These are phyloP conservation scores for Pyrrhoderma noxium DNA, from an alignment of 1,284 basidiomycete species.

Conservation along the genomic window DNA sequence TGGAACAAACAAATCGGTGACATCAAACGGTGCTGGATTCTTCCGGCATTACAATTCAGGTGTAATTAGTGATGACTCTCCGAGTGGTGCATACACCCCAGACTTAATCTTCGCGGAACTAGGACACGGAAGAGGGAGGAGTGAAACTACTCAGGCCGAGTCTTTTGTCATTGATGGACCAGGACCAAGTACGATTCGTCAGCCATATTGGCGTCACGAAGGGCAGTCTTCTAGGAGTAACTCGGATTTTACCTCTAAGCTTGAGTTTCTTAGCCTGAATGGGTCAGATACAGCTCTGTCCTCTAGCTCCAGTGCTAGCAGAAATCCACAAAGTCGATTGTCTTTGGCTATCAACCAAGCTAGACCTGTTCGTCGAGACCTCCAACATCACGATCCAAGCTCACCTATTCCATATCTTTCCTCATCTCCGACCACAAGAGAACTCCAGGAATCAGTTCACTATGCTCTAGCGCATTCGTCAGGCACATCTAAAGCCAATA, in stretches of 20 bases:
- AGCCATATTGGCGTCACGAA: conserved; percentile 7
- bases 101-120: conserved; percentile 71
- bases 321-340: neutral
- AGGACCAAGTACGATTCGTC: conserved; percentile 18
- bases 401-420: conserved; percentile 22
- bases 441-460: conserved; percentile 38
- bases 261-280: conserved; percentile 18
- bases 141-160: conserved; percentile 13
- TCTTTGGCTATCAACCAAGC: conserved; percentile 20
- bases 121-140: conserved; percentile 59
- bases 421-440: conserved; percentile 28
- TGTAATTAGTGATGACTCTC: conserved; percentile 29
- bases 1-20: conserved; percentile 34
- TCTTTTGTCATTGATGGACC: conserved; percentile 7
- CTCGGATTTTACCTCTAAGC: conserved; percentile 23
- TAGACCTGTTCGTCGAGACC: conserved; percentile 23
- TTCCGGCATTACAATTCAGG: conserved; percentile 47
- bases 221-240: conserved; percentile 21
- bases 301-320: neutral
- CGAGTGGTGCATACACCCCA: conserved; percentile 54
- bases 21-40: conserved; percentile 48
- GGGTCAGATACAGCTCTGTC: conserved; percentile 5
- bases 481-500: neutral
- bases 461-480: conserved; percentile 30
- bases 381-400: conserved; percentile 13